A percentile compares a stretch with the other conserved stretches of the same genome.
These are phyloP conservation scores for Cryphonectria nitschkei DNA, from an alignment of 2,329 filamentous ascomycete species.

Conservation along the genomic window DNA sequence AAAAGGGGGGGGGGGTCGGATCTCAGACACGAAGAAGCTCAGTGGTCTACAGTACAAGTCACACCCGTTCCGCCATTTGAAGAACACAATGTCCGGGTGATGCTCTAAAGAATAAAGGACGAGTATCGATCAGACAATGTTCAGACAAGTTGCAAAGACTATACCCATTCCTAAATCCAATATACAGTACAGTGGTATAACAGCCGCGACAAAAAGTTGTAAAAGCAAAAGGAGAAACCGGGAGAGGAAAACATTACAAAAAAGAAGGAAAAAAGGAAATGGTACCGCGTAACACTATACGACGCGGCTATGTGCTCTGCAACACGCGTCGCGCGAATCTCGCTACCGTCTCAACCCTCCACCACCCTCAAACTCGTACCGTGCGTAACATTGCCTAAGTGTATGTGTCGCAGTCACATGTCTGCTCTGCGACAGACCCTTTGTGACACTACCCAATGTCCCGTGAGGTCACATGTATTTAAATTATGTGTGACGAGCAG, in stretches of 20 bases:
- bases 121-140: constrained; percentile 11
- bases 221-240: background rate
- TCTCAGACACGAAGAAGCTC: background rate
- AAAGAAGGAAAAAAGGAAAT: background rate
- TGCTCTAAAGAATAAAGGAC: background rate
- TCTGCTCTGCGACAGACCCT: constrained; percentile 21
- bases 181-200: constrained; percentile 28
- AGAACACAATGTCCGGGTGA: background rate
- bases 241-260: background rate
- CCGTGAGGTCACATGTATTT: constrained; percentile 15
- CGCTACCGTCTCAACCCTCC: constrained; percentile 11
- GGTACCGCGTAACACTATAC: constrained; percentile 10
- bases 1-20: background rate
- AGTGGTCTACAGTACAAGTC: background rate
- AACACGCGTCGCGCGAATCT: constrained; percentile 26
- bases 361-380: constrained; percentile 21
- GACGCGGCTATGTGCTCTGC: constrained; percentile 19
- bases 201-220: background rate
- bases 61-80: background rate
- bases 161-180: constrained; percentile 21
- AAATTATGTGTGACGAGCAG: constrained; percentile 15
- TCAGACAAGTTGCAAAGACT: constrained; percentile 12
- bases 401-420: constrained; percentile 13
- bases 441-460: constrained; percentile 25
- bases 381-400: constrained; percentile 1